Percentiles rank a stretch among this genome's conserved stretches.
phyloP scores from a whole-genome alignment of 257 asterid species.

The Nicotiana sylvestris region DNA sequence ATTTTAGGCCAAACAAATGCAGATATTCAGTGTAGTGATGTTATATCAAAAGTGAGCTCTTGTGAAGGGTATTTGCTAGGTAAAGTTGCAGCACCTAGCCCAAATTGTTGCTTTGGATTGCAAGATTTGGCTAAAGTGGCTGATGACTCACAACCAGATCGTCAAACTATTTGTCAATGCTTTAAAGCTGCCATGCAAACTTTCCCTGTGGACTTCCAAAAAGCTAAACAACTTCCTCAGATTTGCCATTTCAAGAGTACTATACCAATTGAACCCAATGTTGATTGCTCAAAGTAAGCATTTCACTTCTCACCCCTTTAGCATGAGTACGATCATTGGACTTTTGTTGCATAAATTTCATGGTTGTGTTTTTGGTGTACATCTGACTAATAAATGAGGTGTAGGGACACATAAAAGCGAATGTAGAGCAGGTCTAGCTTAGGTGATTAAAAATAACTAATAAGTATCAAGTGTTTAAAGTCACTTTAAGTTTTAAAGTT shows the following conservation, averaged over 20 bases:
- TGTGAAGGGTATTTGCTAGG: not conserved
- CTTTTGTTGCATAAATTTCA: too few species aligned
- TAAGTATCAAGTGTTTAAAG: too few species aligned
- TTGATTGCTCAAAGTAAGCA: not conserved
- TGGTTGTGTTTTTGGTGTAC: too few species aligned
- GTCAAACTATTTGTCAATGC: not conserved
- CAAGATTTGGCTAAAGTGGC: not conserved
- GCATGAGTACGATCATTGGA: too few species aligned
- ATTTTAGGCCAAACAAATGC: not conserved
- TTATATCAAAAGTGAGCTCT: too few species aligned
- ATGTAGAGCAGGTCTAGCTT: too few species aligned
- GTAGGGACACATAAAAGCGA: too few species aligned
- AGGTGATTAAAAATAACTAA: too few species aligned
- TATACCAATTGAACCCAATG: not conserved
- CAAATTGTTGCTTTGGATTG: not conserved
- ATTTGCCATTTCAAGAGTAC: not conserved
- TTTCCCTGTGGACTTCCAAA: not conserved
- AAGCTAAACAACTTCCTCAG: not conserved
- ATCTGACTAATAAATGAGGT: too few species aligned
- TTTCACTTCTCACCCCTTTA: not conserved
- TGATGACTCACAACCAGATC: not conserved
- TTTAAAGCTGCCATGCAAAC: not conserved
- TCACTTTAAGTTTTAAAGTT: too few species aligned
- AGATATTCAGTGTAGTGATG: not conserved
- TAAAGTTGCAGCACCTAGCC: not conserved